Percentiles rank a stretch among this genome's conserved stretches.
Evolutionary conservation across 2,329 filamentous ascomycete species (phyloP).

Genomic region (Biscogniauxia sp.): DNA sequence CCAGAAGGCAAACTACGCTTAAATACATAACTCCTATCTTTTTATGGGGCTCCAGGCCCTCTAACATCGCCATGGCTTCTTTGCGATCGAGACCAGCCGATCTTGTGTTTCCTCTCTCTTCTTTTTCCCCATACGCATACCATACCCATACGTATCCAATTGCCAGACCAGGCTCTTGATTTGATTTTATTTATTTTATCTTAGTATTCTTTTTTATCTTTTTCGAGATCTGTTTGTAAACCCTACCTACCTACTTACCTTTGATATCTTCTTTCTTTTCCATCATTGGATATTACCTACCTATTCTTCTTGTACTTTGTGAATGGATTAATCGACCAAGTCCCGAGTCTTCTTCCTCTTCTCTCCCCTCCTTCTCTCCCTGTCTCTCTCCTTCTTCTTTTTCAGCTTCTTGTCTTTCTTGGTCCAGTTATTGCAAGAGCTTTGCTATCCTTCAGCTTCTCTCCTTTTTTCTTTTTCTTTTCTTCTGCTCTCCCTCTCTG

Average conservation of each 20-base stretch:
- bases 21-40: conserved; percentile 15
- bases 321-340: neutral
- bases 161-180: neutral
- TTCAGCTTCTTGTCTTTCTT: neutral
- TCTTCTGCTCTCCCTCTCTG: conserved; percentile 1
- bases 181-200: neutral
- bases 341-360: conserved; percentile 4
- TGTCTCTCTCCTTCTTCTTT: neutral
- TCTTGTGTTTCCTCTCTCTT: neutral
- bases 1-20: neutral
- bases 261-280: neutral
- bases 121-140: neutral
- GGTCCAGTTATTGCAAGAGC: neutral
- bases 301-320: neutral
- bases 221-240: neutral
- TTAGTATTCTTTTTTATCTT: neutral
- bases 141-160: no score
- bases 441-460: neutral
- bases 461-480: neutral
- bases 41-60: conserved; percentile 9
- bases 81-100: neutral
- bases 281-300: neutral
- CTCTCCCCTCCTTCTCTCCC: conserved; percentile 2
- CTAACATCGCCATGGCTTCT: neutral
- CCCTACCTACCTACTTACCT: neutral